Evolutionary conservation across 805 yeast genomes (phyloP).

Genomic region (Metschnikowia baotianmanensis): DNA sequence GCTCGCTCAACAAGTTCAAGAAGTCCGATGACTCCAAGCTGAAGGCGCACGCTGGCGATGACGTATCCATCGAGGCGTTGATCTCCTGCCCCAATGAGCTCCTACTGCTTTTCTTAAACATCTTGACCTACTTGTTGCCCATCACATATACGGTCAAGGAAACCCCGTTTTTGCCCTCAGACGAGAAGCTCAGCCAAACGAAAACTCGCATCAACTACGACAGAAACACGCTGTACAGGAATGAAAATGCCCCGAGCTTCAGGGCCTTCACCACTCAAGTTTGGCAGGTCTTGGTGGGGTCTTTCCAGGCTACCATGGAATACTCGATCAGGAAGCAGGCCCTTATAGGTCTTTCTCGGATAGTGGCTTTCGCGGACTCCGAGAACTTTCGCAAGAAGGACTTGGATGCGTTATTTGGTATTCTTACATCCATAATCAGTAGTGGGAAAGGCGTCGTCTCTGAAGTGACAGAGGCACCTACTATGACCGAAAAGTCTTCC

Average conservation of each 20-base stretch:
- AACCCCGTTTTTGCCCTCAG: conserved; percentile 28
- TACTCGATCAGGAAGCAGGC: conserved; percentile 58
- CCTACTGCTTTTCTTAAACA: conserved; percentile 49
- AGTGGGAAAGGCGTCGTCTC: conserved; percentile 40
- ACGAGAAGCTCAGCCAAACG: conserved; percentile 23
- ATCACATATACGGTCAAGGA: conserved; percentile 28
- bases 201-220: conserved; percentile 27
- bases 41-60: background rate
- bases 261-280: conserved; percentile 43
- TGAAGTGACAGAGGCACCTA: background rate
- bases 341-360: conserved; percentile 52
- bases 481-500: conserved; percentile 1
- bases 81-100: conserved; percentile 74
- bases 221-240: conserved; percentile 31
- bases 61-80: conserved; percentile 60
- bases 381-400: conserved; percentile 31
- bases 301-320: conserved; percentile 73
- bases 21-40: conserved; percentile 22
- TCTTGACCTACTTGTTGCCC: conserved; percentile 62
- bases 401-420: conserved; percentile 39
- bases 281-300: conserved; percentile 54
- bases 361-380: conserved; percentile 41
- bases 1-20: conserved; percentile 52
- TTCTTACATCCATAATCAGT: conserved; percentile 61
- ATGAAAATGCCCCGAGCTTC: conserved; percentile 20